Evolutionary conservation across 768 basidiomycete species (phyloP).

Genomic region (Rossbeevera mucosa): DNA sequence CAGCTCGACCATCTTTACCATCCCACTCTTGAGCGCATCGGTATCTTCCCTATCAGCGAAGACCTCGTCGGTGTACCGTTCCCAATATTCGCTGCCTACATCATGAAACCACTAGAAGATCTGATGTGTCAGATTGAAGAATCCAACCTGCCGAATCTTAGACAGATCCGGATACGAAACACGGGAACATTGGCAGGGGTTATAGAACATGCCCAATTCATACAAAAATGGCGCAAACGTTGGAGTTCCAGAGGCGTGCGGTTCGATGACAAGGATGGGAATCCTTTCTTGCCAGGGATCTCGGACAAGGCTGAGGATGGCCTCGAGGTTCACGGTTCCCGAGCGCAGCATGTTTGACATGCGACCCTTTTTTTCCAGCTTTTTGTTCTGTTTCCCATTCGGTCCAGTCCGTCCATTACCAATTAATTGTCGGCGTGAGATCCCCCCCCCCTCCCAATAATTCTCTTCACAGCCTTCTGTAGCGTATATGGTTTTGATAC

Average conservation of each 20-base stretch:
- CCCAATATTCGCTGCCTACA: slow-evolving; percentile 35
- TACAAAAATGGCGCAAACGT: slow-evolving; percentile 27
- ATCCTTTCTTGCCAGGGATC: slow-evolving; percentile 14
- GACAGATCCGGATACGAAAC: slow-evolving; percentile 39
- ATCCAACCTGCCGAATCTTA: slow-evolving; percentile 32
- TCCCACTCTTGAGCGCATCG: slow-evolving; percentile 38
- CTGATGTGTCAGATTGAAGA: slow-evolving; percentile 35
- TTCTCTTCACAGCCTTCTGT: neutral
- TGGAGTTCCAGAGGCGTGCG: slow-evolving; percentile 28
- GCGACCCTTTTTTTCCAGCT: neutral
- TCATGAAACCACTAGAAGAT: slow-evolving; percentile 39
- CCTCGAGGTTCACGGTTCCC: neutral
- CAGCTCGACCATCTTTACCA: slow-evolving; percentile 35
- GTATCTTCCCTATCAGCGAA: slow-evolving; percentile 40
- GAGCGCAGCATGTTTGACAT: neutral
- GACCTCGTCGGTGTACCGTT: slow-evolving; percentile 34
- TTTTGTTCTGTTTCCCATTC: neutral
- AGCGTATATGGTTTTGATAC: neutral
- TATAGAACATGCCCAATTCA: slow-evolving; percentile 22
- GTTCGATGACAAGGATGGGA: slow-evolving; percentile 32
- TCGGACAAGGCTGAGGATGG: neutral
- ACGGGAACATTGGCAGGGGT: slow-evolving; percentile 35
- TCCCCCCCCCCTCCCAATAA: neutral
- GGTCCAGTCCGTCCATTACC: neutral
- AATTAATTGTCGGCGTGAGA: neutral